Conservation (phyloP, 176 grass and related monocot species). For the Musa schizocarpa region DNA sequence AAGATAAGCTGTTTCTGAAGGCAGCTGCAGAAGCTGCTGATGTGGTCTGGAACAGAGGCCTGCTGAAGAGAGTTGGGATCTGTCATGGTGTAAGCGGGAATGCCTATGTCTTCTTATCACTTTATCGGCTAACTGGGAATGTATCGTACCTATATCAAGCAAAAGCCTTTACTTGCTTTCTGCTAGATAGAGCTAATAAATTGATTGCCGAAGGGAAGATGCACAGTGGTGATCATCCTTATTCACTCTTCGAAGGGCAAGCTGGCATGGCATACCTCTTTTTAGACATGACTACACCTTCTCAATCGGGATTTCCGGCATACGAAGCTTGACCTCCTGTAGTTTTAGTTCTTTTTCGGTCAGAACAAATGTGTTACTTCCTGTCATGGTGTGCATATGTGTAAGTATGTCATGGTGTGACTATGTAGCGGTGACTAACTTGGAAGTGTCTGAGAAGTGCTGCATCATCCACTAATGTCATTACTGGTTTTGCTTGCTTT, state of each 20-base stretch:
- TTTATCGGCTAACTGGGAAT: slow-evolving; percentile 59
- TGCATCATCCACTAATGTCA: too few species aligned
- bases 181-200: slow-evolving; percentile 49
- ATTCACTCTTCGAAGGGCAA: slow-evolving; percentile 86
- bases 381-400: too few species aligned
- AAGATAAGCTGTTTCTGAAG: slow-evolving; percentile 60
- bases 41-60: slow-evolving; percentile 78
- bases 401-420: too few species aligned
- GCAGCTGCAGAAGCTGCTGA: slow-evolving; percentile 59
- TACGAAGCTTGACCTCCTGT: slow-evolving; percentile 52
- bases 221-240: slow-evolving; percentile 74
- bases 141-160: slow-evolving; percentile 59
- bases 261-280: slow-evolving; percentile 83
- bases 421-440: too few species aligned
- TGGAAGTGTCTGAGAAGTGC: too few species aligned
- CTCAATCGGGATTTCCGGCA: slow-evolving; percentile 52
- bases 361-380: not conserved
- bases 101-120: slow-evolving; percentile 58
- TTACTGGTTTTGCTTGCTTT: too few species aligned
- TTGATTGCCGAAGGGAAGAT: slow-evolving; percentile 56
- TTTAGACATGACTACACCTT: slow-evolving; percentile 60
- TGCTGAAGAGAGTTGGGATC: slow-evolving; percentile 77
- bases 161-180: slow-evolving; percentile 79
- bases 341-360: not conserved
- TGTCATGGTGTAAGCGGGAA: slow-evolving; percentile 88